phyloP scores from a whole-genome alignment of 208 protist species.

The Acanthamoeba royreba region DNA sequence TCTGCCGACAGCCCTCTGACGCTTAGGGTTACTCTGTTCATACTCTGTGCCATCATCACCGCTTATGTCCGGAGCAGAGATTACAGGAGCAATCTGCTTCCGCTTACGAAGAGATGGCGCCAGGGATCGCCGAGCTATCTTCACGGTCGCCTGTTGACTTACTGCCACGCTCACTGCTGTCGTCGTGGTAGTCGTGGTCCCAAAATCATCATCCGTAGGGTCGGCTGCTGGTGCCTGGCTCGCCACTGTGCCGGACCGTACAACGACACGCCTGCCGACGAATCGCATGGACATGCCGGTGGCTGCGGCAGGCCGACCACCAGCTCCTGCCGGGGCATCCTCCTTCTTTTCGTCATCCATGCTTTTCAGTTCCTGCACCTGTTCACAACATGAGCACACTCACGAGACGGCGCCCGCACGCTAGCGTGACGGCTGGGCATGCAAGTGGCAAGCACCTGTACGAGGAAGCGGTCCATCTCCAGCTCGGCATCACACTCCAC shows the following conservation, averaged over 20 bases:
- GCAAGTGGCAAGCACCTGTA: conserved; percentile 18
- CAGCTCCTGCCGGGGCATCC: neutral
- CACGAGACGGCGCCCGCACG: neutral
- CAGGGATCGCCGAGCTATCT: neutral
- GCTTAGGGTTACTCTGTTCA: no score
- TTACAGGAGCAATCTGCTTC: neutral
- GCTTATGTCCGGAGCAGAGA: neutral
- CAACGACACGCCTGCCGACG: neutral
- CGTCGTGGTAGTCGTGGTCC: no score
- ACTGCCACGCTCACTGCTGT: neutral
- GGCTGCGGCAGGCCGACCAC: neutral
- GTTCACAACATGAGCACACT: no score
- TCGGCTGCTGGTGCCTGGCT: no score
- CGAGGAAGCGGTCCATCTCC: conserved; percentile 32
- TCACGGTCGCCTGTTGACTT: no score
- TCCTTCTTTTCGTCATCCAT: neutral
- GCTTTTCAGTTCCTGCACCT: neutral
- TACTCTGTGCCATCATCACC: no score
- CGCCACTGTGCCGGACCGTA: neutral
- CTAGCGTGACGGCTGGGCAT: no score
- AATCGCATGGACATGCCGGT: neutral
- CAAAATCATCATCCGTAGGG: no score
- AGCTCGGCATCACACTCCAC: conserved; percentile 9
- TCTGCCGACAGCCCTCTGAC: no score
- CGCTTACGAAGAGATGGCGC: conserved; percentile 10